Evolutionary conservation across 495 filamentous ascomycete genomes (phyloP).

Genomic region (Darksidea phi): DNA sequence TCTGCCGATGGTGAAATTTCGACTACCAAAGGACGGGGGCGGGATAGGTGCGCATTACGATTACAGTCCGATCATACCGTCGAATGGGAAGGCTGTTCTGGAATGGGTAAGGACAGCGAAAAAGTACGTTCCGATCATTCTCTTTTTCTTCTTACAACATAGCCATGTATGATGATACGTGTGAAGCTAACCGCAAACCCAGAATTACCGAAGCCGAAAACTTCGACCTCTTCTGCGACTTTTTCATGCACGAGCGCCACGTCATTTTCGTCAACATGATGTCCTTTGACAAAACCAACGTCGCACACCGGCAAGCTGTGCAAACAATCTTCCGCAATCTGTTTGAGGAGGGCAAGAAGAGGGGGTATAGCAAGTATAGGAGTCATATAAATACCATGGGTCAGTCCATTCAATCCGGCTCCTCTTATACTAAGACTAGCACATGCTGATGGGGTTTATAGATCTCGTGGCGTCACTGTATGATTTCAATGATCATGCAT

Average conservation of each 20-base stretch:
- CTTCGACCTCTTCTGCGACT: conserved; percentile 36
- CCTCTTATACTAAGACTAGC: neutral
- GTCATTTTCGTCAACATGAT: conserved; percentile 37
- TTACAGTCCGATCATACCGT: conserved; percentile 31
- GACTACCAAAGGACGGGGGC: conserved; percentile 25
- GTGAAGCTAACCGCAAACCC: neutral
- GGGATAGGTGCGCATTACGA: conserved; percentile 33
- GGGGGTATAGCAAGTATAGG: conserved; percentile 30
- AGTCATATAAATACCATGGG: conserved; percentile 32
- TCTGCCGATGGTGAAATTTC: conserved; percentile 29
- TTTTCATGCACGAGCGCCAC: conserved; percentile 37
- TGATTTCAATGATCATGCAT: conserved; percentile 29
- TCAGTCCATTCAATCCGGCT: conserved; percentile 2
- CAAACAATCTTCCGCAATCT: conserved; percentile 26
- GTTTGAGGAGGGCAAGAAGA: conserved; percentile 27
- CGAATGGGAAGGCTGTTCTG: conserved; percentile 21
- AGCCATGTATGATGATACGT: neutral
- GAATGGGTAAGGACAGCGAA: conserved; percentile 32
- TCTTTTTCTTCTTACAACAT: neutral
- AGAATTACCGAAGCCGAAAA: conserved; percentile 27
- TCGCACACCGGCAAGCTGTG: conserved; percentile 15
- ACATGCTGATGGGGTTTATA: neutral
- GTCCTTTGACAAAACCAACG: conserved; percentile 33
- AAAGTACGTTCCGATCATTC: conserved; percentile 5
- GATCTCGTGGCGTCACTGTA: conserved; percentile 27